A percentile compares a stretch with the other conserved stretches of the same genome.
phyloP scores from a whole-genome alignment of 228 moss, liverwort and hornwort genomes.

The Sphagnum fallax region DNA sequence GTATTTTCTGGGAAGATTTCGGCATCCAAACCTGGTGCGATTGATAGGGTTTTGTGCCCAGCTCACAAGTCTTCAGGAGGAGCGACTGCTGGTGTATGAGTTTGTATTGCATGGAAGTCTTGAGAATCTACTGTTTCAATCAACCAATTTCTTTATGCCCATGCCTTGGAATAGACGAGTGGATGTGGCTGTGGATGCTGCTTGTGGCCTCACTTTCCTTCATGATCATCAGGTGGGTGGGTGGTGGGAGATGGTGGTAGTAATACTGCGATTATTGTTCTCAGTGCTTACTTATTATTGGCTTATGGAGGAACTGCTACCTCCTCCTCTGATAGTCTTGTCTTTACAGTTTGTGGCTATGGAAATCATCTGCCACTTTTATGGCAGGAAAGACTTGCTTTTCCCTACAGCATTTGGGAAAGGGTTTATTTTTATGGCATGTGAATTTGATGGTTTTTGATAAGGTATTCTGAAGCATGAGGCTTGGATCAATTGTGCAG shows the following conservation, averaged over 20 bases:
- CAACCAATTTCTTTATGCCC: neutral
- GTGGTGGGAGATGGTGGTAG: too few species aligned
- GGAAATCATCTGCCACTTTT: too few species aligned
- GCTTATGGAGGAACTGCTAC: too few species aligned
- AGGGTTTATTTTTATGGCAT: too few species aligned
- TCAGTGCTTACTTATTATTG: too few species aligned
- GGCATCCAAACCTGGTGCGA: conserved; percentile 11
- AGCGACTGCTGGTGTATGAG: conserved; percentile 11
- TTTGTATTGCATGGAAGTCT: conserved; percentile 9
- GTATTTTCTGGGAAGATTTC: conserved; percentile 3
- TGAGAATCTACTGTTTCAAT: conserved; percentile 1
- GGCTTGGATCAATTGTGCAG: neutral
- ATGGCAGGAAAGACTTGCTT: too few species aligned
- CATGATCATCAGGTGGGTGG: conserved; percentile 2
- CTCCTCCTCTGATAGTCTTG: too few species aligned
- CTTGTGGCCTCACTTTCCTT: conserved; percentile 6
- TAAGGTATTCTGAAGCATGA: too few species aligned
- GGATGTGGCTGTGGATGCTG: neutral
- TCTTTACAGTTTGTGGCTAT: too few species aligned
- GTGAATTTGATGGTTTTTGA: too few species aligned
- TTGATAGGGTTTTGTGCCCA: conserved; percentile 11
- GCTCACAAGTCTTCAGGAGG: neutral
- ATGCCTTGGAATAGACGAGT: neutral
- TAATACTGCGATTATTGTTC: too few species aligned
- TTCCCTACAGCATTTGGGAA: too few species aligned